Evolutionary conservation across 202 grass and related monocot genomes (phyloP), one percentile per base, ranked within the genome.

Genomic region (Schoenoplectus tabernaemontani): DNA sequence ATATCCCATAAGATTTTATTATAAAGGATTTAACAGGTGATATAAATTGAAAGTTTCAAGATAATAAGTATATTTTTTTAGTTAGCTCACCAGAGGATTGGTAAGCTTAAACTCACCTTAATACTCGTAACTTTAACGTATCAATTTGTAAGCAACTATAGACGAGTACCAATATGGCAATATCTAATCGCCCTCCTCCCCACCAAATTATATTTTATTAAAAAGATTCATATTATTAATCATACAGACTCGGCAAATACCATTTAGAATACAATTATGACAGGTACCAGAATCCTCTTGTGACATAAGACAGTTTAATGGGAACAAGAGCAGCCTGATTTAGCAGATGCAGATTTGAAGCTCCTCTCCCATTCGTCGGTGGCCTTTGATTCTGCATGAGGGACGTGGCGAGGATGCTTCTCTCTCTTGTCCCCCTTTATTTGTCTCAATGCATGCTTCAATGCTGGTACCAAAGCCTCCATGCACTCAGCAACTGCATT

Each of bases 391-490:
- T 86, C 83, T 5, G 89, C 74, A 5, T 95, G 91, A 32, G 88
- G 96, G 11, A 86, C 11, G 12, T 98, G 96, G 5, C 81, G 84
- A 2, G 90, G 96, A 44, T 98, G 92, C 66, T 98, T 98, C 88
- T 95, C 96, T 82, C 88, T 89, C 59, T 98, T 98, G 65, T 95
- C 88, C 12, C 90, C 96, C 47, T 89, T 98, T 41, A 98, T 81
- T 83, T 98, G 96, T 76, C 82, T 95, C 37, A 95, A 77, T 17
- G 88, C 96, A 1, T 98, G 96, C 59, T 92, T 91, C 22, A 98
- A 79, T 24, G 83, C 83, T 1, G 96, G 91, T 15, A 95, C 78
- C 77, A 95, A 83, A 0, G 96, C 96, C 44, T 87, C 86, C 90
- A 91, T 86, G 83, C 96, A 98, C 79, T 98, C 96, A 0, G 90